Percentiles rank a stretch among this genome's conserved stretches.
Conservation (phyloP, 352 stramenopile genomes). For the Plasmopara viticola region DNA sequence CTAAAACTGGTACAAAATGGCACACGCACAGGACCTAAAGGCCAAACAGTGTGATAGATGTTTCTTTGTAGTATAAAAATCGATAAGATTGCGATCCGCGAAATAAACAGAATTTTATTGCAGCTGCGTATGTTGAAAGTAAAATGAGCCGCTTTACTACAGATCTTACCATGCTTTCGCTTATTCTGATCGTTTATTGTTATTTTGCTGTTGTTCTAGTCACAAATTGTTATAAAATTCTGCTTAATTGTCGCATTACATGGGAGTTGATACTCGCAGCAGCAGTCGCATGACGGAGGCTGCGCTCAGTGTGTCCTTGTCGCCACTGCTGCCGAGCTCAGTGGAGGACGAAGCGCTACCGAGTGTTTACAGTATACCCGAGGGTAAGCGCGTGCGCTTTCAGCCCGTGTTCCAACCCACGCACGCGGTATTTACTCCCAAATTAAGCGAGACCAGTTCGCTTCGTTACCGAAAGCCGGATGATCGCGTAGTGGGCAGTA, state of each 20-base stretch:
- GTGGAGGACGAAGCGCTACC: slow-evolving; percentile 50
- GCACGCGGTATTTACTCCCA: slow-evolving; percentile 79
- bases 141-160: too few species aligned
- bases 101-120: too few species aligned
- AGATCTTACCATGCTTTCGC: too few species aligned
- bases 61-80: too few species aligned
- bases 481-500: slow-evolving; percentile 58
- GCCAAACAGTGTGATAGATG: too few species aligned
- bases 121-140: too few species aligned
- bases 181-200: too few species aligned
- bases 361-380: neutral
- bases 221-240: too few species aligned
- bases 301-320: slow-evolving; percentile 69
- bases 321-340: slow-evolving; percentile 69
- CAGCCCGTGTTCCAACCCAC: slow-evolving; percentile 69
- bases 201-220: too few species aligned
- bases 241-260: slow-evolving; percentile 4
- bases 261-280: slow-evolving; percentile 42
- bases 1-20: too few species aligned
- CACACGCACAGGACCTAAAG: too few species aligned
- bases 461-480: slow-evolving; percentile 79
- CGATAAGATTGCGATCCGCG: too few species aligned
- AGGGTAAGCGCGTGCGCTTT: slow-evolving; percentile 63
- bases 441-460: slow-evolving; percentile 53
- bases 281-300: slow-evolving; percentile 32